These are phyloP conservation scores for Pythium folliculosum DNA, from an alignment of 352 stramenopile species.

Conservation along the genomic window DNA sequence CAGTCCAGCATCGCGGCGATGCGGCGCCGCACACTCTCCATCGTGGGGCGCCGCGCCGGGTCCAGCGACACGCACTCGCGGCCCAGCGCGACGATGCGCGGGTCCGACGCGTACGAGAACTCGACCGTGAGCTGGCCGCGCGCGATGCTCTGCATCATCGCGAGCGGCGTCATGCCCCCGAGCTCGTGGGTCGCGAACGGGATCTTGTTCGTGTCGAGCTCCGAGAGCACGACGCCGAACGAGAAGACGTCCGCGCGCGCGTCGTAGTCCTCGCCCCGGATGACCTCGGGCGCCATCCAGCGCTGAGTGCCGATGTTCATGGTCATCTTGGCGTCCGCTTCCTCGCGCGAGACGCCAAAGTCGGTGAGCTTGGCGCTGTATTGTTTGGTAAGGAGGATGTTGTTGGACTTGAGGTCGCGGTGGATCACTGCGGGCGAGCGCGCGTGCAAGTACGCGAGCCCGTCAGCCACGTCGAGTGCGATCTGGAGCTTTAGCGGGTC, in stretches of 20 bases:
- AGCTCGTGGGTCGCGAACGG: conserved; percentile 1
- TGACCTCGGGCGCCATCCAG: conserved; percentile 12
- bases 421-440: not conserved
- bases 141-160: conserved; percentile 1
- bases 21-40: not conserved
- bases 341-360: conserved; percentile 13
- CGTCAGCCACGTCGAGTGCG: conserved; percentile 1
- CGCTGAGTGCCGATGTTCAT: not conserved
- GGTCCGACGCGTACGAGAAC: conserved; percentile 10
- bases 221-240: conserved; percentile 6
- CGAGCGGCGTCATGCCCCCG: not conserved
- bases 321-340: not conserved
- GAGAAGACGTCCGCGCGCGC: conserved; percentile 7
- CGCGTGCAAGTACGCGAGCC: conserved; percentile 8
- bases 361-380: conserved; percentile 7
- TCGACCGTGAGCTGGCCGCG: conserved; percentile 7
- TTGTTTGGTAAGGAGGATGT: not conserved
- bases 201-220: conserved; percentile 10
- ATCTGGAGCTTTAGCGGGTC: conserved; percentile 25
- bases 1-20: not conserved
- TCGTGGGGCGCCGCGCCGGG: conserved; percentile 2
- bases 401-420: conserved; percentile 14
- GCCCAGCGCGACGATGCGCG: not conserved
- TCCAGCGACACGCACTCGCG: conserved; percentile 9
- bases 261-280: conserved; percentile 1